phyloP scores from a whole-genome alignment of 306 rosid genomes.

The Neltuma alba region DNA sequence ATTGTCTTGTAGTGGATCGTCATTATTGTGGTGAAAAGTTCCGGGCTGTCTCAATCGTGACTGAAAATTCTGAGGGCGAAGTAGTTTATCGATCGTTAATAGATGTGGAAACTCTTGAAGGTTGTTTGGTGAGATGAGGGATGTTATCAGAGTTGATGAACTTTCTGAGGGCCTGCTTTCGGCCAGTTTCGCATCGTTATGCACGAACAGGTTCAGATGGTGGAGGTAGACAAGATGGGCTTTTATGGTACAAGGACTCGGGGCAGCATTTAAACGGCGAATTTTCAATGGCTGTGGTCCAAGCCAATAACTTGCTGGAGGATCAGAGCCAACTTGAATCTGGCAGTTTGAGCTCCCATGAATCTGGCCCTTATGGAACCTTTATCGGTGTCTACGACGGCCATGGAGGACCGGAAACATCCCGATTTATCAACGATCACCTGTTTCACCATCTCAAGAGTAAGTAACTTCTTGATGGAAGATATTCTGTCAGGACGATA shows the following conservation, averaged over 20 bases:
- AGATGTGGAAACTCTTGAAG: constrained; percentile 60
- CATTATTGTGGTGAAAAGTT: constrained; percentile 33
- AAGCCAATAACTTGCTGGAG: constrained; percentile 53
- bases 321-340: constrained; percentile 54
- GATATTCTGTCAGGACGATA: background rate
- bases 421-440: constrained; percentile 36
- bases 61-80: constrained; percentile 34
- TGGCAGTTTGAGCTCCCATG: constrained; percentile 42
- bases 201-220: constrained; percentile 40
- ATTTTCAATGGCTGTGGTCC: constrained; percentile 56
- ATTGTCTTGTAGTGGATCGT: constrained; percentile 29
- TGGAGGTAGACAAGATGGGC: constrained; percentile 45
- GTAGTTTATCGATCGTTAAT: constrained; percentile 30
- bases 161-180: constrained; percentile 52
- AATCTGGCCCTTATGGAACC: constrained; percentile 47
- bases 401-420: constrained; percentile 40
- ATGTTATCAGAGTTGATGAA: constrained; percentile 57
- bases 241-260: constrained; percentile 47
- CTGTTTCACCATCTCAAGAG: constrained; percentile 51
- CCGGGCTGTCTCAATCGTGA: constrained; percentile 13
- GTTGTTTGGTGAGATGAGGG: constrained; percentile 56
- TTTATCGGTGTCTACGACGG: constrained; percentile 51
- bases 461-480: constrained; percentile 28
- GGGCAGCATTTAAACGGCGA: constrained; percentile 50
- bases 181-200: constrained; percentile 41